Evolutionary conservation across 495 filamentous ascomycete species (phyloP).

Genomic region (Penicillium lividum): DNA sequence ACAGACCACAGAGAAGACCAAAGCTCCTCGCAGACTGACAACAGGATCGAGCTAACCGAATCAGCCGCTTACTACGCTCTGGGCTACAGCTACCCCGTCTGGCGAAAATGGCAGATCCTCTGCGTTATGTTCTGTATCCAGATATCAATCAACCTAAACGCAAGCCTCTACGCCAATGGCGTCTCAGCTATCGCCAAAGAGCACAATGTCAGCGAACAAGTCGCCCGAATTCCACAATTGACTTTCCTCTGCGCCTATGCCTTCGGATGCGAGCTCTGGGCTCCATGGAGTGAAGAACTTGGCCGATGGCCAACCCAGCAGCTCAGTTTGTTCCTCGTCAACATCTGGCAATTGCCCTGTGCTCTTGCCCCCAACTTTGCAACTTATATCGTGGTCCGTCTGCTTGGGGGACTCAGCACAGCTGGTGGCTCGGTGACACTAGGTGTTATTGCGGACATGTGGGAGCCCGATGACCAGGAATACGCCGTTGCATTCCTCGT

Average conservation of each 20-base stretch:
- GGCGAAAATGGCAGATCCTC: conserved; percentile 78
- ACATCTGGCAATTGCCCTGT: conserved; percentile 73
- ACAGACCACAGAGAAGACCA: neutral
- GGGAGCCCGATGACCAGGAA: conserved; percentile 65
- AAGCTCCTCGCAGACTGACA: neutral
- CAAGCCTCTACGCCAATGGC: conserved; percentile 70
- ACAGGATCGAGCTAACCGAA: conserved; percentile 52
- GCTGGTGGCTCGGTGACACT: conserved; percentile 82
- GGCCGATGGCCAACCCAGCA: conserved; percentile 74
- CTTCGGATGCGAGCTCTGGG: conserved; percentile 83
- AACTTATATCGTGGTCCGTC: conserved; percentile 62
- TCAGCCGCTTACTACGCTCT: conserved; percentile 63
- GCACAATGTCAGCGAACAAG: conserved; percentile 65
- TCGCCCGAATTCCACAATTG: conserved; percentile 65
- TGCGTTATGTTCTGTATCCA: conserved; percentile 74
- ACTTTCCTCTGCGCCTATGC: conserved; percentile 73
- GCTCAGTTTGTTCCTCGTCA: conserved; percentile 67
- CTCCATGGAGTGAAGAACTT: conserved; percentile 78
- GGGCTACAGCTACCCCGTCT: conserved; percentile 60
- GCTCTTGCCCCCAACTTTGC: conserved; percentile 70
- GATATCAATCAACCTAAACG: conserved; percentile 85
- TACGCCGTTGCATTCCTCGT: conserved; percentile 72
- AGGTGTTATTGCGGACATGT: conserved; percentile 82
- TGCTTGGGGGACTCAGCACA: conserved; percentile 69
- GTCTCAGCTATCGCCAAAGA: conserved; percentile 59